phyloP scores from a whole-genome alignment of 371 early-diverging fungal genomes.

The Nosema bombycis region DNA sequence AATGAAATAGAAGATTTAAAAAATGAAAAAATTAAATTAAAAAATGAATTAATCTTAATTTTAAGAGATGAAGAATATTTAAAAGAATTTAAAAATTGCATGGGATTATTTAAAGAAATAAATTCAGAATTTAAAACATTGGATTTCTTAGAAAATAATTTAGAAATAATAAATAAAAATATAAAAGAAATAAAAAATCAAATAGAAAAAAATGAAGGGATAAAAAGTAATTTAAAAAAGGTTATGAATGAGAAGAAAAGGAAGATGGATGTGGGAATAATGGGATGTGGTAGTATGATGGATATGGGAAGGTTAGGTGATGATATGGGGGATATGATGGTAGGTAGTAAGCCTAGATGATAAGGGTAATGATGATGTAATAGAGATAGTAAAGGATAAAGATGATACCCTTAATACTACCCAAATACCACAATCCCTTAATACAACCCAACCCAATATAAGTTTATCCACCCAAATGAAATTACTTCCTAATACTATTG shows the following conservation, averaged over 20 bases:
- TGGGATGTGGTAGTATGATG: too few species aligned
- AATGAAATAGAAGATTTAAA: background rate
- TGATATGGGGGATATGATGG: too few species aligned
- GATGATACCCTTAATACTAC: too few species aligned
- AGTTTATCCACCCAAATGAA: too few species aligned
- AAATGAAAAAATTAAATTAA: conserved; percentile 9
- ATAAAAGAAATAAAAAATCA: background rate
- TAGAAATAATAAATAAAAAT: background rate
- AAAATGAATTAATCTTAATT: conserved; percentile 4
- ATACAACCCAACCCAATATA: too few species aligned
- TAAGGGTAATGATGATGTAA: too few species aligned
- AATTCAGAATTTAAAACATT: conserved; percentile 13
- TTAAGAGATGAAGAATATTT: conserved; percentile 16
- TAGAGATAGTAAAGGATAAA: too few species aligned
- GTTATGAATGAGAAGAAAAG: conserved; percentile 27
- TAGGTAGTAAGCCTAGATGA: too few species aligned
- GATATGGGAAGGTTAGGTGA: too few species aligned
- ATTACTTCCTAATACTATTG: conserved; percentile 36
- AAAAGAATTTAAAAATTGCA: background rate
- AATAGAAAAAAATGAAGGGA: conserved; percentile 12
- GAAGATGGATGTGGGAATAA: conserved; percentile 12
- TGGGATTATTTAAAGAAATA: conserved; percentile 1
- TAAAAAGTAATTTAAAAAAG: conserved; percentile 22
- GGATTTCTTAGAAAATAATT: background rate
- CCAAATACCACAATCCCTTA: too few species aligned